Base-by-base conservation (phyloP, 164 flowering plant species). In the Cinnamomum micranthum region DNA sequence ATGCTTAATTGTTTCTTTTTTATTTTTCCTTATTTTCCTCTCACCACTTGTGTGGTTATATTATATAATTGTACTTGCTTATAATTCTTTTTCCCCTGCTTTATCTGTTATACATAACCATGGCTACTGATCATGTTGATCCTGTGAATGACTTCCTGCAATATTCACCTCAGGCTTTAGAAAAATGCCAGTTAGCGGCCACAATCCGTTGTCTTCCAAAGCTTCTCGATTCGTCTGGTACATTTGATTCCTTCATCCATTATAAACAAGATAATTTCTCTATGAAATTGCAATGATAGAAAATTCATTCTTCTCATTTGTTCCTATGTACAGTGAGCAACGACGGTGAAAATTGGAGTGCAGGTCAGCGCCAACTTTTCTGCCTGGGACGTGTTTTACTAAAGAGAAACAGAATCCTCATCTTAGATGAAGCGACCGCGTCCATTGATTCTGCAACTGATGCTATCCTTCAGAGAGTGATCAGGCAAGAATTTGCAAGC, bases 361-460 rank as follows among this genome's bases (percentile, higher is more conserved):
- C 77, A 0, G 98, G 98, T 58, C 97, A 94, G 75, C 78, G 95
- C 13, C 98, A 91, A 51, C 89, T 92, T 4, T 85, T 94, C 69
- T 91, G 95, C 73, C 90, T 94, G 0, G 98, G 95, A 24, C 83
- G 98, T 75, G 97, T 90, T 0, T 84, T 94, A 4, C 82, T 92
- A 0, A 89, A 75, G 78, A 82, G 92, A 72, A 92, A 87, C 81
- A 86, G 69, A 83, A 88, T 94, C 70, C 83, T 94, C 4, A 91
- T 94, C 24, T 83, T 92, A 12, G 98, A 94, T 80, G 98, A 94
- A 81, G 97, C 98, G 17, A 94, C 97, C 14, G 97, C 94, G 47
- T 94, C 97, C 17, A 90, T 92, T 9, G 98, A 92, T 73, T 87
- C 94, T 3, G 87, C 93, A 35, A 94, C 96, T 1, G 97, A 94